Conservation (phyloP, 768 basidiomycete genomes). For the Phanerodontia chrysosporium region DNA sequence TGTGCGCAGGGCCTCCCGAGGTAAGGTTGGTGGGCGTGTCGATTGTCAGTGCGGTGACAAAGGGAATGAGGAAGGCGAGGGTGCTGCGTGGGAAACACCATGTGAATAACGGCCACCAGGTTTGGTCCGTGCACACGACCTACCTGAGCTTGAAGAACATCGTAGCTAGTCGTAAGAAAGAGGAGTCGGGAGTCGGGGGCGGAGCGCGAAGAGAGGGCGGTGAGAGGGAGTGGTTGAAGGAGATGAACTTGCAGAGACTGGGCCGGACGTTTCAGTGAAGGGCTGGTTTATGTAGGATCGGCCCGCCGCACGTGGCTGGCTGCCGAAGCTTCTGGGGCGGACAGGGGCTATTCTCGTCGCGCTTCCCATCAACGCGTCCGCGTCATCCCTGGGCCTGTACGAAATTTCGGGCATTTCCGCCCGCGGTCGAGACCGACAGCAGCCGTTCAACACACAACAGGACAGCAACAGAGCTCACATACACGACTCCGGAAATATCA, state of each 20-base stretch:
- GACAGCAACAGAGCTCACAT: background rate
- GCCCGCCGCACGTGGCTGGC: background rate
- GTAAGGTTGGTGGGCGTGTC: constrained; percentile 29
- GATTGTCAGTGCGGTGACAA: constrained; percentile 43
- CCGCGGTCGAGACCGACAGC: background rate
- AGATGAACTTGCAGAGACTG: background rate
- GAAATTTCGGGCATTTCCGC: constrained; percentile 1
- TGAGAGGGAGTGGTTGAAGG: background rate
- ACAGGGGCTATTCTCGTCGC: constrained; percentile 5
- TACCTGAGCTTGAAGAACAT: constrained; percentile 53
- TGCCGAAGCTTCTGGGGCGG: constrained; percentile 1
- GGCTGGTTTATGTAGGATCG: constrained; percentile 3
- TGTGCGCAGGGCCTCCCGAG: constrained; percentile 31
- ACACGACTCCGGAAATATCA: background rate
- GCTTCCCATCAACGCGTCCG: background rate
- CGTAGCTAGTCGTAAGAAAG: constrained; percentile 24
- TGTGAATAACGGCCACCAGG: background rate
- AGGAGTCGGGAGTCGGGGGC: constrained; percentile 11
- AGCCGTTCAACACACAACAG: background rate
- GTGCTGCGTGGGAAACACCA: constrained; percentile 26
- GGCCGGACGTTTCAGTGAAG: background rate
- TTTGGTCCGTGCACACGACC: background rate
- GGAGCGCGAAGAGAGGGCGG: constrained; percentile 6
- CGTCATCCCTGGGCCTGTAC: background rate
- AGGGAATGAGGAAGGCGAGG: constrained; percentile 41